phyloP scores from a whole-genome alignment of 176 grass and related monocot species.

The Raddia guianensis region DNA sequence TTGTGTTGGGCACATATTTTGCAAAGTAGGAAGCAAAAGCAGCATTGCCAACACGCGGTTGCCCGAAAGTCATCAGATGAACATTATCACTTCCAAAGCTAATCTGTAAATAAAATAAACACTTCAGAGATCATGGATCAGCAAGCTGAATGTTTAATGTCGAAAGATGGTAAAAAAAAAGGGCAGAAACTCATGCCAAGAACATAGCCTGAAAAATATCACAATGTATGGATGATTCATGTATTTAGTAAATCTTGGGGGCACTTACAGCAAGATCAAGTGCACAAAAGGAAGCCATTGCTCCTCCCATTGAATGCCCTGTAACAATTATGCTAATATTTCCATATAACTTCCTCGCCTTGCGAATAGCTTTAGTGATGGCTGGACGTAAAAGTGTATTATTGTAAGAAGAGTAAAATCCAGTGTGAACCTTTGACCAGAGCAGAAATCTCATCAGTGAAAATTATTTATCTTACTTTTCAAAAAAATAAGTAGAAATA shows the following conservation, averaged over 20 bases:
- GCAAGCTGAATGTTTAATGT: not conserved
- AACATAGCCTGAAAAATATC: not conserved
- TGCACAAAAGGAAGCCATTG: slow-evolving; percentile 67
- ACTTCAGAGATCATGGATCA: slow-evolving; percentile 26
- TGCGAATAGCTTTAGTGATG: slow-evolving; percentile 52
- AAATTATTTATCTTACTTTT: not conserved
- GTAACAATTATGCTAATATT: slow-evolving; percentile 51
- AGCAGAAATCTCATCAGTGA: slow-evolving; percentile 37
- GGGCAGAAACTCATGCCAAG: not conserved
- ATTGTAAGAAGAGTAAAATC: slow-evolving; percentile 71
- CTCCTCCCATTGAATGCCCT: slow-evolving; percentile 79
- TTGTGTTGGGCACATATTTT: slow-evolving; percentile 55
- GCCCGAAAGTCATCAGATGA: slow-evolving; percentile 63
- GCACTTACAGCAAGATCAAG: slow-evolving; percentile 64
- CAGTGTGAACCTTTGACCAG: slow-evolving; percentile 61
- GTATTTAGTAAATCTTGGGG: not conserved
- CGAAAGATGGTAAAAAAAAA: not conserved
- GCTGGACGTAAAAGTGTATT: slow-evolving; percentile 55
- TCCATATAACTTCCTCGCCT: slow-evolving; percentile 45
- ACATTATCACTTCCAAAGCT: slow-evolving; percentile 47
- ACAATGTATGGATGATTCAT: not conserved
- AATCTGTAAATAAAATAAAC: slow-evolving; percentile 21
- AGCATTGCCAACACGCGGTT: slow-evolving; percentile 69
- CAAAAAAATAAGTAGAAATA: not conserved
- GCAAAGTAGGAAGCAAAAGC: slow-evolving; percentile 55